Evolutionary conservation across 495 filamentous ascomycete species (phyloP), one percentile per base, ranked within the genome.

Genomic region (Aspergillus affinis): DNA sequence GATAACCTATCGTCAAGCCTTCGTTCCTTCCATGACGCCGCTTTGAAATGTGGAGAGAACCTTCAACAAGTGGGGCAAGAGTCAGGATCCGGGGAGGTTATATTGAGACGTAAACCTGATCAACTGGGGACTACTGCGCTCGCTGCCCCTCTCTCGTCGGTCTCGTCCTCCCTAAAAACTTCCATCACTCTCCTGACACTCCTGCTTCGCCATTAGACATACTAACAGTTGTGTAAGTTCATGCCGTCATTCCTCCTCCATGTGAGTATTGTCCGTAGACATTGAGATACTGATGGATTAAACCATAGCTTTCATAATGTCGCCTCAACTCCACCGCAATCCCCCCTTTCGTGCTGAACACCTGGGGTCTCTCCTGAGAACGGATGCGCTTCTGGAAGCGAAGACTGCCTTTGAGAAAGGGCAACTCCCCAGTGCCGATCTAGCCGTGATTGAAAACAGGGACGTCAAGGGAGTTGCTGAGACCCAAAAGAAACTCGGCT

Each of bases 321-420:
- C 71, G 52, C 68, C 68, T 62, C 66, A 71, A 62, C 67, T 82
- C 52, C 82, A 83, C 69, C 83, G 81, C 70, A 77, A 78, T 32
- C 88, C 89, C 48, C 90, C 91, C 18, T 93, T 92, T 76, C 84
- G 89, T 61, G 91, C 90, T 50, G 91, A 93, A 79, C 90, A 93
- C 66, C 76, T 96, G 62, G 91, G 91, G 63, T 93, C 89, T 29
- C 84, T 94, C 20, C 84, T 93, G 20, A 86, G 91, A 18, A 90
- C 90, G 46, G 72, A 89, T 47, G 67, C 82, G 27, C 82, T 94
- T 5, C 81, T 93, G 51, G 77, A 84, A n/a, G 82, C 80, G 62
- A 86, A 88, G 60, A 71, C 82, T 23, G 79, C 77, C 29, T 72
- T 82, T 23, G 87, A 90, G 61, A 72, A 79, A 48, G 78, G 78